A percentile compares a stretch with the other conserved stretches of the same genome.
Conservation (phyloP, 805 yeast species). For the Candida corydali region DNA sequence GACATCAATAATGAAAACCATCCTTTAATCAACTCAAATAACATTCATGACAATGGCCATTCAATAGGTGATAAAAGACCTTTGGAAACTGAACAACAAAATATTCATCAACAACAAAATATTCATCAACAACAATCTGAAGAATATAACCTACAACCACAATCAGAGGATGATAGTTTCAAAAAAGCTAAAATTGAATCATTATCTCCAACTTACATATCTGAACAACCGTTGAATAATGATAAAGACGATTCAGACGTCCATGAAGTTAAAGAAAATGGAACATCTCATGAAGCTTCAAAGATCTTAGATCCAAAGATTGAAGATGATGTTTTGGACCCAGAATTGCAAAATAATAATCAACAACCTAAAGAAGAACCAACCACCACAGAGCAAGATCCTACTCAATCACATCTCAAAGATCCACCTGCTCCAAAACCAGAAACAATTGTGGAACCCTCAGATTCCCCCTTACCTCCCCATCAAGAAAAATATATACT, state of each 20-base stretch:
- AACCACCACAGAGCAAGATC: not conserved
- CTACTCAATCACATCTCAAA: conserved; percentile 5
- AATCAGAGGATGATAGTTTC: not conserved
- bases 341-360: conserved; percentile 7
- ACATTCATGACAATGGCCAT: not conserved
- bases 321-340: conserved; percentile 1
- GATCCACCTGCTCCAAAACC: conserved; percentile 69
- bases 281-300: no score
- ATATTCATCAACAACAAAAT: no score
- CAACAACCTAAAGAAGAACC: conserved; percentile 2
- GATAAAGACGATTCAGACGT: not conserved
- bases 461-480: conserved; percentile 66
- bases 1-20: not conserved
- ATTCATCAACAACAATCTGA: no score
- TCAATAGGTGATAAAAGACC: not conserved
- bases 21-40: not conserved
- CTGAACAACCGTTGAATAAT: not conserved
- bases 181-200: not conserved
- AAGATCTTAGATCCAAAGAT: not conserved
- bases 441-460: conserved; percentile 21
- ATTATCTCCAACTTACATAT: not conserved
- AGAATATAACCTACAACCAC: no score
- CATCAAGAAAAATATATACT: conserved; percentile 82
- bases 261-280: not conserved
- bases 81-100: no score